Evolutionary conservation across 176 grass and related monocot genomes (phyloP).

Genomic region (Oryza coarctata): DNA sequence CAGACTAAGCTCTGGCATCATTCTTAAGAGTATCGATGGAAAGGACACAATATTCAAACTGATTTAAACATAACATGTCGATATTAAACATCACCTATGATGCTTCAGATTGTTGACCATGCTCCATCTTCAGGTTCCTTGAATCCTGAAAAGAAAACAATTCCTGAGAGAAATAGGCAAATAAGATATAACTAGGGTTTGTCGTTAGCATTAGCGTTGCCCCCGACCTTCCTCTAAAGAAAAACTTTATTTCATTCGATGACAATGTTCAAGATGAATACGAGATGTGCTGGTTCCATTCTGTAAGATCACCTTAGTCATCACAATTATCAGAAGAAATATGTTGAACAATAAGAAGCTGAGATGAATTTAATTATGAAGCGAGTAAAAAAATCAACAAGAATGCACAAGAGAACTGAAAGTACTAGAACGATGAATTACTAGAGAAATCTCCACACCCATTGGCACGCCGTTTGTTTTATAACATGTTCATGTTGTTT

Average conservation of each 20-base stretch:
- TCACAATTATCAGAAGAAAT: slow-evolving; percentile 8
- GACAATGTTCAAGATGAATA: slow-evolving; percentile 3
- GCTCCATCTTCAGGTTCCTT: slow-evolving; percentile 43
- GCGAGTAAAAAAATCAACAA: background rate
- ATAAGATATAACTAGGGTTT: background rate
- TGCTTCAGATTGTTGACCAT: slow-evolving; percentile 46
- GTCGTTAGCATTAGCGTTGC: background rate
- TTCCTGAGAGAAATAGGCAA: slow-evolving; percentile 25
- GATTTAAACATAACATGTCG: slow-evolving; percentile 4
- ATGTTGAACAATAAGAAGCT: background rate
- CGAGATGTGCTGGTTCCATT: slow-evolving; percentile 8
- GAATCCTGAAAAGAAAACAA: slow-evolving; percentile 30
- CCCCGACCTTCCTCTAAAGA: slow-evolving; percentile 18
- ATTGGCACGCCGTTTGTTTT: too few relatives aligned
- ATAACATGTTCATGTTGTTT: too few relatives aligned
- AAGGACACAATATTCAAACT: background rate
- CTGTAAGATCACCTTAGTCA: slow-evolving; percentile 6
- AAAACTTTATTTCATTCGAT: slow-evolving; percentile 12
- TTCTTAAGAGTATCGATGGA: background rate
- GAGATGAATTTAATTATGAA: slow-evolving; percentile 20
- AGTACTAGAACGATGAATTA: background rate
- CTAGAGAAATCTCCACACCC: too few relatives aligned
- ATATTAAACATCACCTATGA: slow-evolving; percentile 41
- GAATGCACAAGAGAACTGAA: slow-evolving; percentile 14
- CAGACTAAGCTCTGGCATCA: background rate